Evolutionary conservation across 257 asterid genomes (phyloP).

Genomic region (Galeopsis tetrahit): DNA sequence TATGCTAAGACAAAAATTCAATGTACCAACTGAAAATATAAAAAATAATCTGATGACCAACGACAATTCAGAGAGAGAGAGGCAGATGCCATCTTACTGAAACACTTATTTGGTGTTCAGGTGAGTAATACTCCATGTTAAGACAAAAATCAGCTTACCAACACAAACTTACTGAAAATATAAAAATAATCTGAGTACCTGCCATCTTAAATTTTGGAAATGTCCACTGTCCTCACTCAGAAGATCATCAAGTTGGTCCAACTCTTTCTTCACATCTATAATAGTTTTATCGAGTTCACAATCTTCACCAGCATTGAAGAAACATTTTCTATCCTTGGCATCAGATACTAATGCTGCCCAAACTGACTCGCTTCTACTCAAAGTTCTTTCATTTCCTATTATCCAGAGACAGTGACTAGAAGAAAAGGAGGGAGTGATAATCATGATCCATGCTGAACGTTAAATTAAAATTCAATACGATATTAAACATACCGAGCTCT

Average conservation of each 20-base stretch:
- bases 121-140: background rate
- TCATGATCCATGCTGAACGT: background rate
- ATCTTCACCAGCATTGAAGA: slow-evolving; percentile 62
- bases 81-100: no score
- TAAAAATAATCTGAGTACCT: slow-evolving; percentile 43
- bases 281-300: slow-evolving; percentile 42
- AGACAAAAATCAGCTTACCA: background rate
- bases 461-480: background rate
- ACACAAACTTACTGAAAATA: background rate
- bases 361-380: slow-evolving; percentile 42
- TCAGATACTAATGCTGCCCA: slow-evolving; percentile 57
- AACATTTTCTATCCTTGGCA: slow-evolving; percentile 57
- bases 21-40: no score
- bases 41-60: no score
- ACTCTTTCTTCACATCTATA: slow-evolving; percentile 50
- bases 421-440: background rate
- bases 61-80: background rate
- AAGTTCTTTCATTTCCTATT: slow-evolving; percentile 62
- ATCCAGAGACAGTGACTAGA: slow-evolving; percentile 72
- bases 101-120: background rate
- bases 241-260: slow-evolving; percentile 65
- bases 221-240: slow-evolving; percentile 51
- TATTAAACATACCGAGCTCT: slow-evolving; percentile 63
- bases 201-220: slow-evolving; percentile 62
- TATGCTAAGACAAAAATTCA: no score